Evolutionary conservation across 1,139 yeast species (phyloP), one percentile per base, ranked within the genome.

Genomic region (Pneumocystis murina): DNA sequence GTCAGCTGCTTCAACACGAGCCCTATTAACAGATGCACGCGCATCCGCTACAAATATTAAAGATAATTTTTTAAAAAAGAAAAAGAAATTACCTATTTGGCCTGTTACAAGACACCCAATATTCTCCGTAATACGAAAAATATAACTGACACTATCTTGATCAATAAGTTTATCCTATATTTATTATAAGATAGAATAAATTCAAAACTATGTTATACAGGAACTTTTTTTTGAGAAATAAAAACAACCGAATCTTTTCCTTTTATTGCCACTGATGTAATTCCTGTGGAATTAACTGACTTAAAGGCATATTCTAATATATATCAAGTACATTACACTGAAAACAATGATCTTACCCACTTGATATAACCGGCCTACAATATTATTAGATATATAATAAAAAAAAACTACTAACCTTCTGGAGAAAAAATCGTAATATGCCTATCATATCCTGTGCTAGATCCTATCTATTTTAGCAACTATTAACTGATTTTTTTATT

Each of bases 381-480:
- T 48, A 48, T 48, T 24, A 16, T 48, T 48, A 48, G n/a, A 48
- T 48, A 20, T 48, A 24, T 24, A 6, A 8, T 43, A 8, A 48
- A 48, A 48, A 48, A 48, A 48, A 24, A 48, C 33, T 12, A 12
- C 6, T 48, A 16, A 48, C 55, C 55, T 48, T 48, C 55, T 35
- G 98, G 98, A 61, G 97, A 91, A 79, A 92, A 92, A 72, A 92
- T 91, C 57, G 98, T 92, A 75, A 92, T 92, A 76, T 92, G 98
- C 79, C 98, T 87, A 78, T 92, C 98, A 75, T 91, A 92, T 65
- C 97, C 98, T 48, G 97, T 30, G 20, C 28, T 48, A 8, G 55
- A 24, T 4, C n/a, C 55, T 48, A 14, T 24, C 12, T 10, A 48
- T 12, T 20, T 48, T 14, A 48, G 55, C 16, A 3, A 24, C 8